Percentiles rank a stretch among this genome's conserved stretches.
phyloP scores from a whole-genome alignment of 345 rosid species.

The Microthlaspi erraticum region DNA sequence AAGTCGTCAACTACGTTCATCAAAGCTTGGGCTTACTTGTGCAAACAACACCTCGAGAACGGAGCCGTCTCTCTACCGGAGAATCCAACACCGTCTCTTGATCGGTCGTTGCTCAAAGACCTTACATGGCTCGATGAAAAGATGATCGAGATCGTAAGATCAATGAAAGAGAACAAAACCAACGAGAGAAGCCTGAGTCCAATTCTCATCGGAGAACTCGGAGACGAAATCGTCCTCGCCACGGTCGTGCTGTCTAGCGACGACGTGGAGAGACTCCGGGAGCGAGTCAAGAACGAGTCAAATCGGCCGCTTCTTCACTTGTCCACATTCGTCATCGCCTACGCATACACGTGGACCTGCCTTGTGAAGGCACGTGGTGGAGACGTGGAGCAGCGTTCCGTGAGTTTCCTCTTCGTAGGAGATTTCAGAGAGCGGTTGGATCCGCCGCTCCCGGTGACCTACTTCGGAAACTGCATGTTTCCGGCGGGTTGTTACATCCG shows the following conservation, averaged over 20 bases:
- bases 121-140: slow-evolving; percentile 15
- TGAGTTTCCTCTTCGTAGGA: neutral
- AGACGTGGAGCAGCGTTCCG: neutral
- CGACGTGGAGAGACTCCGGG: slow-evolving; percentile 37
- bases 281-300: slow-evolving; percentile 33
- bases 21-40: slow-evolving; percentile 47
- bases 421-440: slow-evolving; percentile 21
- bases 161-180: neutral
- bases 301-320: slow-evolving; percentile 23
- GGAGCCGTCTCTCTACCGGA: slow-evolving; percentile 1
- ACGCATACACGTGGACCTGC: slow-evolving; percentile 41
- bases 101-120: slow-evolving; percentile 32
- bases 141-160: slow-evolving; percentile 3
- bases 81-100: slow-evolving; percentile 32
- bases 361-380: slow-evolving; percentile 39
- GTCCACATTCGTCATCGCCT: slow-evolving; percentile 47
- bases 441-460: slow-evolving; percentile 27
- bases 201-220: neutral
- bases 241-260: slow-evolving; percentile 42
- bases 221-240: slow-evolving; percentile 30
- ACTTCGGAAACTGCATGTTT: slow-evolving; percentile 41
- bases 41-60: slow-evolving; percentile 1
- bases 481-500: slow-evolving; percentile 4
- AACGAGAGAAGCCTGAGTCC: slow-evolving; percentile 32
- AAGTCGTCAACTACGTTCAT: slow-evolving; percentile 26